A percentile compares a stretch with the other conserved stretches of the same genome.
These are phyloP conservation scores for Ceriops zippeliana DNA, from an alignment of 345 rosid genomes.

Conservation along the genomic window DNA sequence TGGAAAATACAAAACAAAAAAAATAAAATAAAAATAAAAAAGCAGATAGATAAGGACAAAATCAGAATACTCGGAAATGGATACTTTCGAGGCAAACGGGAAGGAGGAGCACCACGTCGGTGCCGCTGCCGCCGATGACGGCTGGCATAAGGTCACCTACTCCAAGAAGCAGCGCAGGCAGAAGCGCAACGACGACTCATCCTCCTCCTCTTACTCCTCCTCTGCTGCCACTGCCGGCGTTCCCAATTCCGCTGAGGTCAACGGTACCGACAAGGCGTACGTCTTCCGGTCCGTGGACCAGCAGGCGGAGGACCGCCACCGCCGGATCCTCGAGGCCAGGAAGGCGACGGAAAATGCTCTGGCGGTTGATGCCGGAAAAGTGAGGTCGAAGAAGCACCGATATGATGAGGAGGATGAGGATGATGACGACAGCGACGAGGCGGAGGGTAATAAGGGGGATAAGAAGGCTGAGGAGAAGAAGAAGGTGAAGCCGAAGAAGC, in stretches of 20 bases:
- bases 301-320: slow-evolving; percentile 60
- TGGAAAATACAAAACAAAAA: too few species aligned
- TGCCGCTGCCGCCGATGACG: slow-evolving; percentile 40
- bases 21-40: too few species aligned
- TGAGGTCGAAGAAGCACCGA: slow-evolving; percentile 44
- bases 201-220: neutral
- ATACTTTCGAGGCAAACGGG: slow-evolving; percentile 14
- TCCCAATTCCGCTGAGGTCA: neutral
- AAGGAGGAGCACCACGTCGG: slow-evolving; percentile 12
- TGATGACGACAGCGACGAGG: slow-evolving; percentile 36
- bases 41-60: neutral
- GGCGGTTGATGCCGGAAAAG: slow-evolving; percentile 8
- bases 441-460: slow-evolving; percentile 12
- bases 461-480: slow-evolving; percentile 42
- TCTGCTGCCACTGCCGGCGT: neutral
- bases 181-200: slow-evolving; percentile 23
- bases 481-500: slow-evolving; percentile 54
- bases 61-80: slow-evolving; percentile 3
- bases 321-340: slow-evolving; percentile 32
- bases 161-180: slow-evolving; percentile 51
- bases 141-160: slow-evolving; percentile 73
- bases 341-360: slow-evolving; percentile 13
- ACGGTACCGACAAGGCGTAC: slow-evolving; percentile 18
- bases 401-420: slow-evolving; percentile 33
- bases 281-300: slow-evolving; percentile 53